Base-by-base conservation (phyloP, 495 filamentous ascomycete species). In the Sordaria brevicollis region DNA sequence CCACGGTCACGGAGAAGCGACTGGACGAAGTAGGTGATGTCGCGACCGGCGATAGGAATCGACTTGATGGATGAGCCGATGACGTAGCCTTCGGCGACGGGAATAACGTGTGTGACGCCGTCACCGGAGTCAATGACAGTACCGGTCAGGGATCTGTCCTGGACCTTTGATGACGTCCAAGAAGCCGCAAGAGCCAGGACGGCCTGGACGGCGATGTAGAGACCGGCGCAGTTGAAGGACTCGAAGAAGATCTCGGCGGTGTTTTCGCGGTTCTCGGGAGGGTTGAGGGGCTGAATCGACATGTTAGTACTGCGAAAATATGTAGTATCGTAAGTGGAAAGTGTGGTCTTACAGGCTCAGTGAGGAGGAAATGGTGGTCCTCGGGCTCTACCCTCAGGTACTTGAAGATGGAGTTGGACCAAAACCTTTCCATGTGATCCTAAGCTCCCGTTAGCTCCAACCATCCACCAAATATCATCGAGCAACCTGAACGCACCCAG, bases 221-320 rank as follows among this genome's bases (percentile, higher is more conserved):
- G 90, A 80, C 95, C 95, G 69, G 95, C 94, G 82, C 95, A 98
- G 80, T 99, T 99, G 85, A 98, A 99, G 19, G 94, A 97, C 77
- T 99, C 95, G 83, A 99, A 99, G 91, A 99, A 97, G 81, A 99
- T 98, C 79, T 99, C 95, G 79, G 95, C 95, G 25, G 95, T 98
- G 80, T 97, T 97, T 80, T 99, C 95, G 73, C 95, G 93, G 81
- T 97, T 97, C 84, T 99, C 95, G 21, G 95, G 95, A 33, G 95
- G 95, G 81, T 99, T 98, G 70, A 98, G 86, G 69, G 95, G 96
- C 92, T 97, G 74, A 9, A n/a, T 29, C 15, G 39, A 11, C 21
- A 3, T 4, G 71, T 82, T 72, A 81, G 77, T 39, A 19, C 19
- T 17, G 15, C 17, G 25, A 31, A 25, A n/a, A n/a, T n/a, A n/a